Evolutionary conservation across 106 monocot genomes (phyloP), one percentile per base, ranked within the genome.

Genomic region (Phalaenopsis equestris): DNA sequence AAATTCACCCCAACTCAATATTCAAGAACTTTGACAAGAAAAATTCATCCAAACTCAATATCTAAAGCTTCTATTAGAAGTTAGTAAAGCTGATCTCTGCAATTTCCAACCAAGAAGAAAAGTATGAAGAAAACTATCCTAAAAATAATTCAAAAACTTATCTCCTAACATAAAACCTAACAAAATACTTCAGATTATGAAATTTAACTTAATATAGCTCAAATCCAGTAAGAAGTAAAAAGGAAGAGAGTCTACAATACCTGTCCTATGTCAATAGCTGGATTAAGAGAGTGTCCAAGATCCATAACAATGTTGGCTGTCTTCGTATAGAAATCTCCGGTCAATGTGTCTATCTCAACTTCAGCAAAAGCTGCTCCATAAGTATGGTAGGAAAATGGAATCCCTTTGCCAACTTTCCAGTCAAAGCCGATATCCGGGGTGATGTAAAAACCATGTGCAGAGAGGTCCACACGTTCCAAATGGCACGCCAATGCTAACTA

Each of bases 181-280:
- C 64, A 64, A 64, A 64, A 64, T 24, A 64, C 64, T 24, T 23
- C 9, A 64, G 64, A 64, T 24, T 21, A 64, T 64, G 23, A 24
- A 12, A 39, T 39, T 70, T 36, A 70, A 70, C 12, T 12, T 15
- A 38, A 45, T 3, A 70, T 3, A 70, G 36, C n/a, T 42, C 45
- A n/a, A 16, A 41, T 3, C 68, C 41, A 73, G 47, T n/a, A 76
- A 14, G 0, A 49, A 48, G 8, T n/a, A 61, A 61, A 21, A n/a
- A 61, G 10, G 3, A 61, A 76, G 10, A 52, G 1, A 3, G n/a
- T 5, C 41, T 52, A 23, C 49, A 46, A 24, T 80, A 98, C 97
- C 97, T 98, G 99, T 56, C 99, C 99, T 79, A 99, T 56, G 81
- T 95, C 99, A 67, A 99, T 95, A 38, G 99, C 90, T 38, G 94